phyloP scores from a whole-genome alignment of 208 protist species.

The Wallacemonas sp. region DNA sequence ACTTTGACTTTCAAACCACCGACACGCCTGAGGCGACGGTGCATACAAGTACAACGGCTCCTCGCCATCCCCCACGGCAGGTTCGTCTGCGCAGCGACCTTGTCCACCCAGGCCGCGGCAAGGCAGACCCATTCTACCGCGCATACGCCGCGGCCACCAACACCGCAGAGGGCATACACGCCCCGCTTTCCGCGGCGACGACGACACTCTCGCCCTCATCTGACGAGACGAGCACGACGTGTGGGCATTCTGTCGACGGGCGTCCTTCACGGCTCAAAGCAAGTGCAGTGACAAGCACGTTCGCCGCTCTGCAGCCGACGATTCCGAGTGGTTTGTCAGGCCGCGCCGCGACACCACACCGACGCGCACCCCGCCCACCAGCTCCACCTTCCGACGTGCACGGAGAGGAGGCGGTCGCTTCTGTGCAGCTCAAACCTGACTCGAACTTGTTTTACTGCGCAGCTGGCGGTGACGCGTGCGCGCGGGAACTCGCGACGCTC shows the following conservation, averaged over 20 bases:
- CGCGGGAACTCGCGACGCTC: slow-evolving; percentile 4
- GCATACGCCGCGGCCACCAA: background rate
- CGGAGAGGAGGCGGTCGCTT: background rate
- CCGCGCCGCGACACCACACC: too few relatives aligned
- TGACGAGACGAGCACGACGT: background rate
- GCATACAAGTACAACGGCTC: too few relatives aligned
- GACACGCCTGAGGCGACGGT: slow-evolving; percentile 23
- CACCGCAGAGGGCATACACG: background rate
- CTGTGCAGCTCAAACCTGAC: background rate
- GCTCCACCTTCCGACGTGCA: background rate
- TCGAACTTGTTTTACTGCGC: background rate
- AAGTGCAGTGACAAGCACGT: slow-evolving; percentile 23
- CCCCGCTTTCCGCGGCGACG: background rate
- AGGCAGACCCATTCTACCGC: slow-evolving; percentile 54
- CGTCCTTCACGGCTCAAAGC: slow-evolving; percentile 10
- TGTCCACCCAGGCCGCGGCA: slow-evolving; percentile 39
- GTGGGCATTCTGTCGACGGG: background rate
- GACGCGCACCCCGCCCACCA: too few relatives aligned
- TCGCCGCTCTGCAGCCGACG: slow-evolving; percentile 25
- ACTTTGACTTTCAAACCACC: slow-evolving; percentile 63
- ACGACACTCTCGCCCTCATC: background rate
- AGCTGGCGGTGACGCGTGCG: background rate
- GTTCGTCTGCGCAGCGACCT: slow-evolving; percentile 46
- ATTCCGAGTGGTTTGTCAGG: slow-evolving; percentile 6
- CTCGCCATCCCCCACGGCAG: background rate